phyloP scores from a whole-genome alignment of 257 asterid genomes.

The Solanum lycopersicoides region DNA sequence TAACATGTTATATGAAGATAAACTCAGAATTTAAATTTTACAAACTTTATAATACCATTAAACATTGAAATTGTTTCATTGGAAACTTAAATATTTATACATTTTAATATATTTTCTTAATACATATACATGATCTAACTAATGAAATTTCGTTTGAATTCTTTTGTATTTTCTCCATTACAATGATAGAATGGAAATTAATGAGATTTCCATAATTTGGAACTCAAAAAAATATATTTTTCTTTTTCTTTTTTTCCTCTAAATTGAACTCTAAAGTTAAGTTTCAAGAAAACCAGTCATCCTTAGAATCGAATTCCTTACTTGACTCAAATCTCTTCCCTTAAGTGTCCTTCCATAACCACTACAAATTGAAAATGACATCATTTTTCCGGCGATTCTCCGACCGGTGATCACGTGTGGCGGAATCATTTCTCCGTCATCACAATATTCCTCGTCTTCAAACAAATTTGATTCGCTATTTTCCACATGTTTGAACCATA shows the following conservation, averaged over 20 bases:
- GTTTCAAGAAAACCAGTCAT: conserved; percentile 91
- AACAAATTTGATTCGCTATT: not conserved
- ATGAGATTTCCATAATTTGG: not conserved
- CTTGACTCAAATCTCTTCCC: conserved; percentile 78
- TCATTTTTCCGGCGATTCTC: conserved; percentile 62
- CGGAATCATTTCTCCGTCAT: conserved; percentile 48
- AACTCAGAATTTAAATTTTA: not conserved
- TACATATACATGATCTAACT: not conserved
- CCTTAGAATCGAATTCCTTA: conserved; percentile 63
- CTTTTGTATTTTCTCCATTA: not conserved
- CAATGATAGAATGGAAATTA: not conserved
- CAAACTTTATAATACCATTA: too few species aligned
- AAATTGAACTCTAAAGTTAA: conserved; percentile 1
- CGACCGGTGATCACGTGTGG: conserved; percentile 67
- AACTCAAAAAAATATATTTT: not conserved
- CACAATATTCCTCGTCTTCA: not conserved
- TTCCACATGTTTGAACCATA: not conserved
- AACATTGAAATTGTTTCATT: not conserved
- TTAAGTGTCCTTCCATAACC: conserved; percentile 82
- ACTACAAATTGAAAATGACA: conserved; percentile 67
- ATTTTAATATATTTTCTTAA: not conserved
- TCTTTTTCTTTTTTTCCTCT: not conserved
- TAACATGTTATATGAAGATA: not conserved
- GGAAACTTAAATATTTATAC: not conserved
- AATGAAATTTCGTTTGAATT: not conserved